These are phyloP conservation scores for Epichloe bromicola DNA, from an alignment of 2,329 filamentous ascomycete species.

Conservation along the genomic window DNA sequence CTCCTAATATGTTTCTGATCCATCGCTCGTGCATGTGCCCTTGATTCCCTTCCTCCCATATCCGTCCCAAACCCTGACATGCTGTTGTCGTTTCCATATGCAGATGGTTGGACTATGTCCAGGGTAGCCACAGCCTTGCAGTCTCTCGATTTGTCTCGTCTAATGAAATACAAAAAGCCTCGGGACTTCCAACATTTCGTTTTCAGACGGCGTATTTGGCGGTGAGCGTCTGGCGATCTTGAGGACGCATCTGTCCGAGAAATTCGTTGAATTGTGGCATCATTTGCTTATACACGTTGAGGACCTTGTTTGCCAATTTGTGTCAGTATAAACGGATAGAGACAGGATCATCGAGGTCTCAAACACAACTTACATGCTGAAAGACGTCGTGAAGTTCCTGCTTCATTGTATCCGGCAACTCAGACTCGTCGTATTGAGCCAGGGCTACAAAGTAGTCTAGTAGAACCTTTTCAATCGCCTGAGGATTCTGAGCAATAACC, in stretches of 20 bases:
- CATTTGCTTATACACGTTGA: constrained; percentile 43
- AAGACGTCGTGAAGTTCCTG: constrained; percentile 59
- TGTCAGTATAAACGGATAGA: neutral
- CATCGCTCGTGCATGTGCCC: neutral
- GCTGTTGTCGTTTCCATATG: neutral
- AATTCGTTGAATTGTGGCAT: constrained; percentile 48
- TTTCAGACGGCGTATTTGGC: constrained; percentile 32
- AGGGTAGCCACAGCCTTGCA: neutral
- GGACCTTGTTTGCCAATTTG: constrained; percentile 24
- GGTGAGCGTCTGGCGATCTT: constrained; percentile 37
- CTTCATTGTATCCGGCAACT: constrained; percentile 45
- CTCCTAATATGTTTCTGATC: neutral
- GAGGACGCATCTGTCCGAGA: constrained; percentile 33
- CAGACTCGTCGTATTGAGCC: constrained; percentile 59
- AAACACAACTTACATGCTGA: constrained; percentile 48
- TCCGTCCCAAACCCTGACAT: neutral
- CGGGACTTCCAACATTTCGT: neutral
- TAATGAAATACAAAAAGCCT: no score
- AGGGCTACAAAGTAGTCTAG: constrained; percentile 74
- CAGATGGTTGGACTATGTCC: neutral
- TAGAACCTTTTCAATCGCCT: constrained; percentile 80
- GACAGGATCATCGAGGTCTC: neutral
- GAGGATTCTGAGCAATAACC: constrained; percentile 73
- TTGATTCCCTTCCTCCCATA: neutral
- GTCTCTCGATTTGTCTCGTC: neutral